Evolutionary conservation across 768 basidiomycete species (phyloP), one percentile per base, ranked within the genome.

Genomic region (Leucocoprinus leucothites): DNA sequence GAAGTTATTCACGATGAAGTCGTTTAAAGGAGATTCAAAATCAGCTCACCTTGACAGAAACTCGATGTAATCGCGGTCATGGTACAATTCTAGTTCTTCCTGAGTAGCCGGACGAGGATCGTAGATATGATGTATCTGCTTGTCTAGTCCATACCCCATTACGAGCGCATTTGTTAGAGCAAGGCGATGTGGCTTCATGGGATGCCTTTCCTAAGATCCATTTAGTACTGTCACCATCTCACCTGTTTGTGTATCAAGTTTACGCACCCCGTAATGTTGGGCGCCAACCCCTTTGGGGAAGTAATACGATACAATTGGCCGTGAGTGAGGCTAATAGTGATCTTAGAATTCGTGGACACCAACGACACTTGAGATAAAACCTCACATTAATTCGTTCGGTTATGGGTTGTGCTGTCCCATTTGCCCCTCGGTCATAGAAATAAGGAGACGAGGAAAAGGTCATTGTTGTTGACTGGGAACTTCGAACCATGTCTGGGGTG

Each of bases 171-270:
- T 99, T 16, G 97, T 98, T 51, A 99, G 71, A 2, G 96, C 94
- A n/a, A 99, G 73, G 22, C 96, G 82, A 63, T 97, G 94, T 3
- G 96, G 96, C 69, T 98, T 97, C 96, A 99, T 99, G 2, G 96
- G 96, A 73, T 99, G 96, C 46, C 89, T 84, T 82, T 97, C 94
- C 96, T 98, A 62, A 41, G 56, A 22, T 42, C 49, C 22, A 38
- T 25, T 40, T 41, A 42, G 55, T 22, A 52, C 34, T 42, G 42
- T 25, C 22, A 7, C 41, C 19, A 34, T 53, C 38, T 31, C 53
- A 41, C 26, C 11, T 2, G 6, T 13, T 24, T 14, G 25, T 21
- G 41, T 43, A 38, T 4, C 16, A 38, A n/a, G 9, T 13, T 38
- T 36, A 72, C 84, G 53, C 73, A 96, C 96, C 58, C 96, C 96